phyloP scores from a whole-genome alignment of 352 stramenopile species.

The Thraustochytrium sp. region DNA sequence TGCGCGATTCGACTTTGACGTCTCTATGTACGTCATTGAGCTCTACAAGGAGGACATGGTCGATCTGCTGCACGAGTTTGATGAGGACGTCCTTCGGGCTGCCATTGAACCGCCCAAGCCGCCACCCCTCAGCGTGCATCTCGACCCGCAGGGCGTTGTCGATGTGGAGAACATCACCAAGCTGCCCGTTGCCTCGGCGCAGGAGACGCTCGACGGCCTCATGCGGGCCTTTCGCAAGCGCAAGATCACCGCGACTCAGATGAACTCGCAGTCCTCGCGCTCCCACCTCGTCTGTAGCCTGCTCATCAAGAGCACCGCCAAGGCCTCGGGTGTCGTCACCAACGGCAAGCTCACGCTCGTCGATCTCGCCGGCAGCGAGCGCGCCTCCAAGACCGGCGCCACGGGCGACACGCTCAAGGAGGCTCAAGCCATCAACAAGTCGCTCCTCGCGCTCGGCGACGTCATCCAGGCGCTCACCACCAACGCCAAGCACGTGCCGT shows the following conservation, averaged over 20 bases:
- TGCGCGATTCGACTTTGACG: conserved; percentile 49
- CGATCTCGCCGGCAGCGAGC: conserved; percentile 90
- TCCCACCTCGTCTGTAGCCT: conserved; percentile 62
- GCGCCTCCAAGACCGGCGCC: conserved; percentile 69
- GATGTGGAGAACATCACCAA: conserved; percentile 26
- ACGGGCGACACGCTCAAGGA: conserved; percentile 86
- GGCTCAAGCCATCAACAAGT: conserved; percentile 98
- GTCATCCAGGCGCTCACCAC: conserved; percentile 87
- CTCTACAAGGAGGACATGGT: conserved; percentile 99
- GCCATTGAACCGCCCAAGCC: background rate
- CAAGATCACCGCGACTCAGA: conserved; percentile 45
- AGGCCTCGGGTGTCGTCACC: conserved; percentile 55
- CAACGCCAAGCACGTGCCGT: conserved; percentile 84
- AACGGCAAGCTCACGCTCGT: conserved; percentile 81
- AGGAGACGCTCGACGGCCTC: conserved; percentile 17
- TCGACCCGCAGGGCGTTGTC: conserved; percentile 49
- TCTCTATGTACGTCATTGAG: conserved; percentile 96
- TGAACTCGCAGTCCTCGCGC: conserved; percentile 47
- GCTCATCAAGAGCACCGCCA: conserved; percentile 71
- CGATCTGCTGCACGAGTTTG: conserved; percentile 75
- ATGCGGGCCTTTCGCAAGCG: conserved; percentile 39
- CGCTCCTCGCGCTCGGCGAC: conserved; percentile 88
- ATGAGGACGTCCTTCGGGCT: background rate
- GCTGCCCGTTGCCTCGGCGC: background rate
- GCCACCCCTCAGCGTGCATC: conserved; percentile 64